Evolutionary conservation across 129 eudicot genomes (phyloP), one percentile per base, ranked within the genome.

Genomic region (Chrysanthemum lavandulifolium): DNA sequence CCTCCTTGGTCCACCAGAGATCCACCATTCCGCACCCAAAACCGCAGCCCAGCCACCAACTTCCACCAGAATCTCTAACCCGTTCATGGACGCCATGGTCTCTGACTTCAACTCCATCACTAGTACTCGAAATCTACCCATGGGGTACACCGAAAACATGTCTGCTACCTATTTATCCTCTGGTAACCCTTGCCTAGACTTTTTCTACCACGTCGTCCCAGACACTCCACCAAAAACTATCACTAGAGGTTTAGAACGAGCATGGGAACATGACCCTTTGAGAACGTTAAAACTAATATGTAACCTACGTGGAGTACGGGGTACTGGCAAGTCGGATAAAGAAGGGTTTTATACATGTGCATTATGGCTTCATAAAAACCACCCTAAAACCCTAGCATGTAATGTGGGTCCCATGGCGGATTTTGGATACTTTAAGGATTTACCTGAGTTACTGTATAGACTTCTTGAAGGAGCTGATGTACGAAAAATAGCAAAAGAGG

Each of bases 121-220:
- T 14, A 8, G 2, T n/a, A 1, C 51, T 49, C 51, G 11, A 29
- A 29, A 13, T 3, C 51, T n/a, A 54, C 73, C 63, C 10, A 54
- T 69, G 51, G 63, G 73, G 33, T 69, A 69, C 73, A 69, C 63
- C 63, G 73, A 69, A 69, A 69, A 69, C 73, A 69, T 53, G 63
- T 69, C 73, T 0, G 16, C 63, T 31, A 69, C 73, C 7, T 69
- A 29, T 54, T 18, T 69, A 29, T 69, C 73, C n/a, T 52, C 73
- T 0, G 73, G 73, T 9, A 69, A 69, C 51, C 73, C 73, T n/a
- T 69, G 73, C 45, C 50, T 69, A 10, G 63, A 69, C 16, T 69
- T 27, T 29, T 69, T 69, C 62, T 69, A 52, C 63, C 73, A 69
- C 2, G 21, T 69, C 1, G 73, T 69, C n/a, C 73, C 73, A 49